Conservation (phyloP, 2,329 filamentous ascomycete species). For the Fusarium citri region DNA sequence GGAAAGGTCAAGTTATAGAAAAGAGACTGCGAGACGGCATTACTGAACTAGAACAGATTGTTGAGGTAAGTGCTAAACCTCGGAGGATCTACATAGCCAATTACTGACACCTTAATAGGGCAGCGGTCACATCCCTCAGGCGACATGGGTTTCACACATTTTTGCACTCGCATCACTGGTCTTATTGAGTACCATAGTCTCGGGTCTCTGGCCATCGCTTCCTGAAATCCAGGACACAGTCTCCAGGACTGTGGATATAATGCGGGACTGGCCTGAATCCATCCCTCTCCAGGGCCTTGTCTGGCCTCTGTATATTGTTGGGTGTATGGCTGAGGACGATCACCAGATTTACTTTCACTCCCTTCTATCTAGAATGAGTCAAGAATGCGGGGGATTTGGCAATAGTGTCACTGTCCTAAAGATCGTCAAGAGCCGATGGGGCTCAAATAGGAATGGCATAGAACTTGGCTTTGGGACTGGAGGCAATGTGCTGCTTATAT, state of each 20-base stretch:
- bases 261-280: neutral
- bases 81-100: neutral
- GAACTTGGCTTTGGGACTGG: neutral
- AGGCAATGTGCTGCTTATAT: neutral
- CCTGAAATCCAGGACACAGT: neutral
- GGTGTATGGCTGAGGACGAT: neutral
- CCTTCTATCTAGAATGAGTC: neutral
- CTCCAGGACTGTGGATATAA: neutral
- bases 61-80: neutral
- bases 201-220: neutral
- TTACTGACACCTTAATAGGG: neutral
- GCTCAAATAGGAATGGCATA: neutral
- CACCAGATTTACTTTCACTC: neutral
- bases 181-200: neutral
- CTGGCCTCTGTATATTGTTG: neutral
- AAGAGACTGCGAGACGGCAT: neutral
- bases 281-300: neutral
- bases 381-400: neutral
- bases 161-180: neutral
- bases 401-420: neutral
- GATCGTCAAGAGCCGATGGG: neutral
- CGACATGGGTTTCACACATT: neutral
- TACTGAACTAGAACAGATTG: accelerated
- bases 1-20: neutral
- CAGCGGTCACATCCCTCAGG: no score